These are phyloP conservation scores for Trichoderma polysporum DNA, from an alignment of 2,329 filamentous ascomycete genomes.

Conservation along the genomic window DNA sequence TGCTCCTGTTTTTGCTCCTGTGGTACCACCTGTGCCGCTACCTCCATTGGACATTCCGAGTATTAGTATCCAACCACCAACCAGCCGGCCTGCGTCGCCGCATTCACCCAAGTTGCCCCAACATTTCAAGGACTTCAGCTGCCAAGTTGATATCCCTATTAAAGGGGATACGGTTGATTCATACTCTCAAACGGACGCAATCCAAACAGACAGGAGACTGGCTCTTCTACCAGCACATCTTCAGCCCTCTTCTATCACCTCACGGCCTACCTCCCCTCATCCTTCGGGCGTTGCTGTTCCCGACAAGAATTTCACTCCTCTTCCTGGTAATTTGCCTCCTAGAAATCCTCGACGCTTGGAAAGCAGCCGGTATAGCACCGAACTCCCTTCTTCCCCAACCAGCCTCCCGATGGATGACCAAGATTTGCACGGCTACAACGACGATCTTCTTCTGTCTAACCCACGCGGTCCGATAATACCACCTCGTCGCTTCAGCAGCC, in stretches of 20 bases:
- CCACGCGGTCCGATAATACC: conserved; percentile 62
- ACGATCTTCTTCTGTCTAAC: conserved; percentile 69
- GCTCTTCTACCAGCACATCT: conserved; percentile 74
- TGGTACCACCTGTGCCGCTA: conserved; percentile 34
- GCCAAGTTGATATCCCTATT: conserved; percentile 62
- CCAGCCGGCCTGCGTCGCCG: conserved; percentile 78
- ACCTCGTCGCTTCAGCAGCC: conserved; percentile 74
- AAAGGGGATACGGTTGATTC: conserved; percentile 34
- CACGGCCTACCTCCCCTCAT: conserved; percentile 57
- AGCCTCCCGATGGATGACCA: conserved; percentile 40
- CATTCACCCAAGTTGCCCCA: conserved; percentile 73
- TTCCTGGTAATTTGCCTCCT: conserved; percentile 55
- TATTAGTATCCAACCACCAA: conserved; percentile 88
- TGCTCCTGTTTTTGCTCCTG: conserved; percentile 13
- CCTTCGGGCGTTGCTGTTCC: conserved; percentile 31
- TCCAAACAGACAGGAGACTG: conserved; percentile 76
- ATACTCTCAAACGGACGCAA: conserved; percentile 82
- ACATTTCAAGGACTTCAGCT: conserved; percentile 77
- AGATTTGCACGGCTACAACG: conserved; percentile 63
- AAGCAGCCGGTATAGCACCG: conserved; percentile 45
- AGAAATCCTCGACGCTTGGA: conserved; percentile 59
- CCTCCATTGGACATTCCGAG: conserved; percentile 66
- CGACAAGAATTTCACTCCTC: conserved; percentile 50
- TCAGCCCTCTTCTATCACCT: conserved; percentile 72
- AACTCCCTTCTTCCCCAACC: conserved; percentile 52